Percentiles rank a stretch among this genome's conserved stretches.
These are phyloP conservation scores for Heimioporus sp. DNA, from an alignment of 768 basidiomycete genomes.

Conservation along the genomic window DNA sequence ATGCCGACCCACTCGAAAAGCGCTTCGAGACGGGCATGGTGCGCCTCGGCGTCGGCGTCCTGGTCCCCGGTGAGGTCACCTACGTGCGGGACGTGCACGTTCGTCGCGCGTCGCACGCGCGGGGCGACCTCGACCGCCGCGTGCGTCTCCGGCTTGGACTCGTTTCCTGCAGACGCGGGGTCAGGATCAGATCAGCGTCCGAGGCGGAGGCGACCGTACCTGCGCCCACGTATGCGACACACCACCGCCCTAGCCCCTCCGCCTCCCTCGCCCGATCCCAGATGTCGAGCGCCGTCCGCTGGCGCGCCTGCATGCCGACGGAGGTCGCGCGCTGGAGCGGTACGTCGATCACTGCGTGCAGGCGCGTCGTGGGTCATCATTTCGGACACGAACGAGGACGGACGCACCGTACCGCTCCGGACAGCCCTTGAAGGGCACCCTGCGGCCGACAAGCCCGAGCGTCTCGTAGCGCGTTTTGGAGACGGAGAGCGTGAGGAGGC, in stretches of 20 bases:
- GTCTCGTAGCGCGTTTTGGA: constrained; percentile 57
- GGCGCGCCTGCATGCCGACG: constrained; percentile 34
- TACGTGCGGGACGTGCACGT: constrained; percentile 42
- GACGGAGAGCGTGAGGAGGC: constrained; percentile 55
- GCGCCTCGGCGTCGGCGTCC: constrained; percentile 43
- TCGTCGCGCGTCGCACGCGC: constrained; percentile 19
- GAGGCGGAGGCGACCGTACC: constrained; percentile 21
- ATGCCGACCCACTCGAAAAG: constrained; percentile 77
- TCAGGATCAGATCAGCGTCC: no score
- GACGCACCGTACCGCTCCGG: constrained; percentile 48
- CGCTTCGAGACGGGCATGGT: constrained; percentile 41
- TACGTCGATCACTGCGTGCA: constrained; percentile 46
- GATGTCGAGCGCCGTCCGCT: constrained; percentile 38
- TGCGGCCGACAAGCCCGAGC: constrained; percentile 58
- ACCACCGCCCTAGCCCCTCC: constrained; percentile 40
- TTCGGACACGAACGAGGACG: background rate
- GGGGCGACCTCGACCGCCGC: constrained; percentile 19
- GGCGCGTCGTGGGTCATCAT: no score
- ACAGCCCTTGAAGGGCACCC: constrained; percentile 51
- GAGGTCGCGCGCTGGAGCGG: constrained; percentile 43
- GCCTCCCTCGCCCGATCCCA: constrained; percentile 50
- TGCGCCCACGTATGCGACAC: constrained; percentile 35
- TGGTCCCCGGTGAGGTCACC: constrained; percentile 22
- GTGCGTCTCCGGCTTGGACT: background rate
- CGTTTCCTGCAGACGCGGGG: no score